Base-by-base conservation (phyloP, 2,329 filamentous ascomycete genomes). In the Mariannaea elegans region DNA sequence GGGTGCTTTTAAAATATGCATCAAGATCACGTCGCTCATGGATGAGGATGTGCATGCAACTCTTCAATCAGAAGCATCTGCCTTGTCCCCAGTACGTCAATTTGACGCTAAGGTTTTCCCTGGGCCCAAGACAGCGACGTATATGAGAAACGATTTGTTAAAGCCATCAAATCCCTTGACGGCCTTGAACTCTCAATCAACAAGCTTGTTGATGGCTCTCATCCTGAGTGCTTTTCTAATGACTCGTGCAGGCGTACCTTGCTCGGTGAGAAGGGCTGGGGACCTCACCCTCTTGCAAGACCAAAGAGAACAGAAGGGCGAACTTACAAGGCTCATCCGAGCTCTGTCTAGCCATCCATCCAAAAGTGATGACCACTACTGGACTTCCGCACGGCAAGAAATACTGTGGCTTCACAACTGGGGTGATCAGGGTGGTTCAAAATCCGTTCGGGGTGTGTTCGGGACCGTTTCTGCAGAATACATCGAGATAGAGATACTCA, bases 391-490 rank as follows among this genome's bases (percentile, higher is more conserved):
- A 12, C 83, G 90, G 57, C 83, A 84, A 39, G 87, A 89, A 67
- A 75, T 94, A 8, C 72, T 93, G 4, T 94, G 91, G 91, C 80
- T 94, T 27, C 87, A 88, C 71, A 84, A 84, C 68, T 94, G 91
- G 91, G 88, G 88, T 31, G 81, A 82, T 21, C 80, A 84, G 3
- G 38, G 64, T 3, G 64, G 23, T 27, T 24, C 49, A 14, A 42
- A 27, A 8, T 21, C 77, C 34, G 85, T 88, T 19, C 78, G 86
- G 9, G 90, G 91, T 19, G 78, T 90, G 2, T 82, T 89, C 59
- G 86, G 89, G 1, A 83, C 82, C 62, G 78, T 95, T 3, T 76
- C 83, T 13, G 81, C 78, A 53, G 83, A 86, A 6, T 84, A 83
- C 9, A 78, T 94, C 14, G 92, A 95, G 73, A 81, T 82, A 2